A percentile compares a stretch with the other conserved stretches of the same genome.
phyloP scores from a whole-genome alignment of 176 grass and related monocot genomes.

The Oryza rufipogon region DNA sequence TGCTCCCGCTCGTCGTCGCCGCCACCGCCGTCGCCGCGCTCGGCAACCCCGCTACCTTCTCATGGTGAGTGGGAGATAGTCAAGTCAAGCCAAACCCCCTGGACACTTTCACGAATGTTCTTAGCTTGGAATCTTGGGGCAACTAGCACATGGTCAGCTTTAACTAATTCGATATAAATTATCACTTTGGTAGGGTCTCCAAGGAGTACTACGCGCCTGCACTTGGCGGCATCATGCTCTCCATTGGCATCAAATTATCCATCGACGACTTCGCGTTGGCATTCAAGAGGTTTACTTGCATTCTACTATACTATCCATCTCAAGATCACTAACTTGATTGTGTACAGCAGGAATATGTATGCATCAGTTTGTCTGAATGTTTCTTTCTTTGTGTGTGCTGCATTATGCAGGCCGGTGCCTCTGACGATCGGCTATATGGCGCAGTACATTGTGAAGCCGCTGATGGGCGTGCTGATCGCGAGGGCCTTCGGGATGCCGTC shows the following conservation, averaged over 20 bases:
- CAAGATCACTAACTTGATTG: not conserved
- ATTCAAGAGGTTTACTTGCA: slow-evolving; percentile 60
- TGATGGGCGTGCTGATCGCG: slow-evolving; percentile 75
- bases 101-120: slow-evolving; percentile 24
- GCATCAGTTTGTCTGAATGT: slow-evolving; percentile 7
- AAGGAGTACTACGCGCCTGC: slow-evolving; percentile 90
- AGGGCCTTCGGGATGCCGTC: slow-evolving; percentile 68
- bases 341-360: not conserved
- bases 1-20: slow-evolving; percentile 79
- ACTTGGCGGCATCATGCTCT: slow-evolving; percentile 91
- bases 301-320: not conserved
- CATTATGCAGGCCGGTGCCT: slow-evolving; percentile 66
- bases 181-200: slow-evolving; percentile 56
- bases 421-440: slow-evolving; percentile 74
- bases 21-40: slow-evolving; percentile 78
- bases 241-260: slow-evolving; percentile 87
- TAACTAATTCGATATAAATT: not conserved
- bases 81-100: not conserved
- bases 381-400: slow-evolving; percentile 29
- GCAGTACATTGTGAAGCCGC: slow-evolving; percentile 80
- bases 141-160: not conserved
- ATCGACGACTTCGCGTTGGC: slow-evolving; percentile 85
- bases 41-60: slow-evolving; percentile 74
- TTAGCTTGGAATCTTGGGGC: slow-evolving; percentile 21
- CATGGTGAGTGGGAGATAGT: slow-evolving; percentile 63